A percentile compares a stretch with the other conserved stretches of the same genome.
Evolutionary conservation across 495 filamentous ascomycete genomes (phyloP).

Genomic region (Oidiodendron maius): DNA sequence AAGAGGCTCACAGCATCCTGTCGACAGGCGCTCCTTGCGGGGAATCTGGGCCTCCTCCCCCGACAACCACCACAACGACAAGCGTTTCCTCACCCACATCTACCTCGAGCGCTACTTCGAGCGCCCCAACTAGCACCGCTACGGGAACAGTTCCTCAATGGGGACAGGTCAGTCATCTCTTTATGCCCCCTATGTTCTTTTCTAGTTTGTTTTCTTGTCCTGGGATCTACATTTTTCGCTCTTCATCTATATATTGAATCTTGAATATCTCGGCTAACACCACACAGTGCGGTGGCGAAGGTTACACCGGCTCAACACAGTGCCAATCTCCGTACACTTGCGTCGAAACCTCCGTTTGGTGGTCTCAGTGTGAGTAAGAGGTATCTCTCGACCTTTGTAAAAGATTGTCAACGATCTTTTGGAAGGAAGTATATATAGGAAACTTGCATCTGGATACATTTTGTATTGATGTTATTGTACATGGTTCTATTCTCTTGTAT

Average conservation of each 20-base stretch:
- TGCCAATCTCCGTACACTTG: constrained; percentile 3
- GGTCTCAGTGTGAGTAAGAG: constrained; percentile 1
- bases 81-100: background rate
- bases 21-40: constrained; percentile 17
- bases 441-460: too few relatives aligned
- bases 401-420: background rate
- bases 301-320: background rate
- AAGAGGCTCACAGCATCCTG: constrained; percentile 30
- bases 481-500: background rate
- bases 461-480: background rate
- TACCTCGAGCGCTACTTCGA: background rate
- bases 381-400: background rate
- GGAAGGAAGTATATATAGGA: background rate
- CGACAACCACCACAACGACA: background rate
- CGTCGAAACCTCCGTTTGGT: constrained; percentile 2
- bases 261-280: background rate
- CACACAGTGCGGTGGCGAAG: background rate
- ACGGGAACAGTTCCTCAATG: background rate
- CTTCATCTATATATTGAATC: background rate
- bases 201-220: background rate
- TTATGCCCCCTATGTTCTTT: background rate
- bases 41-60: background rate
- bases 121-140: background rate
- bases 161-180: constrained; percentile 1
- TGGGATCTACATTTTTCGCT: background rate